Evolutionary conservation across 2,329 filamentous ascomycete species (phyloP), one percentile per base, ranked within the genome.

Genomic region (Balansia obtecta): DNA sequence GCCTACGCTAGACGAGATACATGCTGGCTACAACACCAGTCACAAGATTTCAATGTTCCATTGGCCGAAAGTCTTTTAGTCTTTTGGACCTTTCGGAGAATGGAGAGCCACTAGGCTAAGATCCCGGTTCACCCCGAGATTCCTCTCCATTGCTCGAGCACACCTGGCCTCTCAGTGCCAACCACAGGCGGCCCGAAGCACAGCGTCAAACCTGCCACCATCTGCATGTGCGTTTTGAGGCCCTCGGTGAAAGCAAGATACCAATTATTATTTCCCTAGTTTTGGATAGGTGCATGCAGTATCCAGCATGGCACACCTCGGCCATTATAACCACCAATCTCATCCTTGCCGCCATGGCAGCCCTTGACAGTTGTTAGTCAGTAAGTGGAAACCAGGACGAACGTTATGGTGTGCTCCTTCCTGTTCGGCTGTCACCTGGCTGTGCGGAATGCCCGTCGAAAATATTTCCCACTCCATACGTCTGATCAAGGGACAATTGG

Each of bases 111-210:
- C 38, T 7, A 43, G 32, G 46, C 47, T 59, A 56, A 61, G 57
- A 58, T 62, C 56, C 62, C 63, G 63, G 63, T 65, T 65, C 63
- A 57, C 59, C 60, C 63, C 63, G 63, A 65, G 56, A 56, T 57
- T 60, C 60, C 55, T 57, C 58, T 61, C 57, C 54, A 20, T 45
- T 48, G n/a, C n/a, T n/a, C n/a, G 22, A 45, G 45, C 40, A 46
- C 46, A 46, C 20, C 46, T 43, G 42, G 13, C 42, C 37, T 40
- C 46, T 30, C 37, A 37, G 18, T 16, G 32, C 37, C 37, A 48
- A 48, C 46, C 33, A 39, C 33, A 37, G 42, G 13, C 42, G 34
- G 34, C 34, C 34, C 34, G 15, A 27, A 27, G 27, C 27, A 12
- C 34, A 37, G 10, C 34, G 34, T 15, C 34, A 37, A 15, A 15